Evolutionary conservation across 352 stramenopile genomes (phyloP), one percentile per base, ranked within the genome.

Genomic region (Globisporangium yorkense): DNA sequence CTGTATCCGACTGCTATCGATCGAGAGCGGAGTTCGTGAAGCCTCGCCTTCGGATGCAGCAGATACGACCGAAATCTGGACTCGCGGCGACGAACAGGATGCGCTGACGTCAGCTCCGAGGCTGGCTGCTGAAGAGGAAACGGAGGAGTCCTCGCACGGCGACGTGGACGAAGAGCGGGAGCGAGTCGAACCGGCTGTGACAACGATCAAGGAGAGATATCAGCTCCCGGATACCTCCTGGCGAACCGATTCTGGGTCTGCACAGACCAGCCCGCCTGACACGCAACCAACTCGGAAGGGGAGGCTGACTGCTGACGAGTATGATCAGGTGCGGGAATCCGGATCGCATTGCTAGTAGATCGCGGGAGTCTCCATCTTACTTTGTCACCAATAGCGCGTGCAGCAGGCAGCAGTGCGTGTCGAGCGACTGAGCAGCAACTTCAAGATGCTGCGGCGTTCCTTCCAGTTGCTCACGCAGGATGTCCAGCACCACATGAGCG

Each of bases 391-490:
- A n/a, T 29, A 83, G 63, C 72, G 75, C 9, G 57, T 87, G 4
- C 54, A 53, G 2, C 48, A 51, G 5, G 59, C 72, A 27, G 66
- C 66, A 16, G 54, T 67, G 21, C 72, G 76, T 7, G 67, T 89
- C 0, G 72, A 81, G 29, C 63, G 44, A 0, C 43, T 89, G 37
- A 62, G 64, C 44, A 55, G 56, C 5, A 72, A 70, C 15, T 52
- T 89, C 31, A 74, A 80, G 46, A 65, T 48, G 31, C 74, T 89
- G 40, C 74, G 73, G 18, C 62, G 54, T 12, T 89, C 79, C 2
- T 89, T 89, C 46, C 63, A 76, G 46, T 44, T 87, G 9, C 87
- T 87, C 55, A 86, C 72, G 1, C 51, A 56, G 3, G 74, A 87
- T 16, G 61, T 84, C 2, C 70, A 85, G 51, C 56, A 60, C 12